Conservation (phyloP, 2,329 filamentous ascomycete species). For the Phaeosphaeria sp. region DNA sequence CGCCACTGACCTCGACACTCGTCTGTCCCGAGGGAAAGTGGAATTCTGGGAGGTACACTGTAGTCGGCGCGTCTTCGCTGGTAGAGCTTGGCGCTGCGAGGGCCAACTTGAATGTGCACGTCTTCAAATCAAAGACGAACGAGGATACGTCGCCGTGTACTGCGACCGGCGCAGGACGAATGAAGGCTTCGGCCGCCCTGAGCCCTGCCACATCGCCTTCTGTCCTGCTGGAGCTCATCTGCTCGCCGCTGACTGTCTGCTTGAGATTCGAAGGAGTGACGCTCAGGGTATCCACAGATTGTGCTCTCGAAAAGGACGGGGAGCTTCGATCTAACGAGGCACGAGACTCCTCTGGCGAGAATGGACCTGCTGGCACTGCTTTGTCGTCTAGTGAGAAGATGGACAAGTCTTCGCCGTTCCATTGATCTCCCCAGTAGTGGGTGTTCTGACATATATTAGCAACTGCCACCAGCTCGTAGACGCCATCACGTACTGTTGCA, state of each 20-base stretch:
- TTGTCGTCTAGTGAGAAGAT: slow-evolving; percentile 87
- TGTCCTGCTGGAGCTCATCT: slow-evolving; percentile 46
- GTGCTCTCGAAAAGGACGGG: slow-evolving; percentile 62
- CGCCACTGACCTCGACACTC: slow-evolving; percentile 77
- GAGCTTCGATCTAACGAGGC: slow-evolving; percentile 57
- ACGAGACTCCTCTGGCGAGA: slow-evolving; percentile 58
- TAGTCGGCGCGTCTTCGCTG: slow-evolving; percentile 72
- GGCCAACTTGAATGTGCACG: slow-evolving; percentile 76
- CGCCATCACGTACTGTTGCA: slow-evolving; percentile 61
- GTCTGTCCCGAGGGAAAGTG: slow-evolving; percentile 83
- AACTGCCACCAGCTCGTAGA: background rate
- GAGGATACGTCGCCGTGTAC: slow-evolving; percentile 74
- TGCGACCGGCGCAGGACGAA: slow-evolving; percentile 80
- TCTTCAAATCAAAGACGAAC: slow-evolving; percentile 83
- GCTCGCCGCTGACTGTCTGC: slow-evolving; percentile 68
- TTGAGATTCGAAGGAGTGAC: slow-evolving; percentile 80
- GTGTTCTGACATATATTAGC: slow-evolving; percentile 66
- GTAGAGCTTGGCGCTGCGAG: slow-evolving; percentile 68
- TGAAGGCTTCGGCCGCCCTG: slow-evolving; percentile 90
- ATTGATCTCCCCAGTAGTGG: slow-evolving; percentile 88
- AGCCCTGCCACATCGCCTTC: slow-evolving; percentile 62
- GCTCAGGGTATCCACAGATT: slow-evolving; percentile 53
- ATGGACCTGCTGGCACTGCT: slow-evolving; percentile 58
- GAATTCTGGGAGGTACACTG: slow-evolving; percentile 86
- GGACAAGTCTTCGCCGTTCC: slow-evolving; percentile 97